phyloP scores from a whole-genome alignment of 2,329 filamentous ascomycete species.

The Paraphoma sp. region DNA sequence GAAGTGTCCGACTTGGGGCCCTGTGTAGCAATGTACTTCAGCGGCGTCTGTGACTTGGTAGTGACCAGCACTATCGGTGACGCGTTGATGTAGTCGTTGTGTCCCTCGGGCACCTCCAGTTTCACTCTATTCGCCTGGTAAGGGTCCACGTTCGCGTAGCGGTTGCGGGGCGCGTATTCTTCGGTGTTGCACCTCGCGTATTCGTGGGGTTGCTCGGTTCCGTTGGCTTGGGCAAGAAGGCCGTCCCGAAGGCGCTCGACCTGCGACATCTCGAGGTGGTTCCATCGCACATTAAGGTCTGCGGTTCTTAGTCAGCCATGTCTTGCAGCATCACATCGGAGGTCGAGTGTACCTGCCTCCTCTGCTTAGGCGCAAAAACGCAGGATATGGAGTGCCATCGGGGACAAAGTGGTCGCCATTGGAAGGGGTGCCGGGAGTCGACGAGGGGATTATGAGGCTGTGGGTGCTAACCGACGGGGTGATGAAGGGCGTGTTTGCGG shows the following conservation, averaged over 20 bases:
- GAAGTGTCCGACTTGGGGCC: slow-evolving; percentile 80
- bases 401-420: slow-evolving; percentile 15
- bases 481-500: slow-evolving; percentile 29
- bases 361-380: slow-evolving; percentile 60
- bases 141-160: slow-evolving; percentile 88
- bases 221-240: slow-evolving; percentile 28
- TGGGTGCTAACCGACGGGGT: slow-evolving; percentile 40
- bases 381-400: slow-evolving; percentile 51
- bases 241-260: slow-evolving; percentile 60
- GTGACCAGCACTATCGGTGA: slow-evolving; percentile 54
- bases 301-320: slow-evolving; percentile 18
- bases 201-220: slow-evolving; percentile 54
- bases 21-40: slow-evolving; percentile 87
- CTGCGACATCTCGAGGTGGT: slow-evolving; percentile 67
- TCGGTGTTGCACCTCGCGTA: slow-evolving; percentile 66
- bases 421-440: slow-evolving; percentile 14
- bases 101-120: slow-evolving; percentile 75
- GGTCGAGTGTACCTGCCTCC: slow-evolving; percentile 55
- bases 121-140: slow-evolving; percentile 87
- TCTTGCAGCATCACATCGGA: slow-evolving; percentile 1
- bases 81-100: slow-evolving; percentile 62
- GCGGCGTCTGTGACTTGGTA: slow-evolving; percentile 48
- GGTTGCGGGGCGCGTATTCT: slow-evolving; percentile 71
- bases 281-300: slow-evolving; percentile 68
- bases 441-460: slow-evolving; percentile 39